Conservation (phyloP, 345 rosid species). For the Eucalyptus melliodora region DNA sequence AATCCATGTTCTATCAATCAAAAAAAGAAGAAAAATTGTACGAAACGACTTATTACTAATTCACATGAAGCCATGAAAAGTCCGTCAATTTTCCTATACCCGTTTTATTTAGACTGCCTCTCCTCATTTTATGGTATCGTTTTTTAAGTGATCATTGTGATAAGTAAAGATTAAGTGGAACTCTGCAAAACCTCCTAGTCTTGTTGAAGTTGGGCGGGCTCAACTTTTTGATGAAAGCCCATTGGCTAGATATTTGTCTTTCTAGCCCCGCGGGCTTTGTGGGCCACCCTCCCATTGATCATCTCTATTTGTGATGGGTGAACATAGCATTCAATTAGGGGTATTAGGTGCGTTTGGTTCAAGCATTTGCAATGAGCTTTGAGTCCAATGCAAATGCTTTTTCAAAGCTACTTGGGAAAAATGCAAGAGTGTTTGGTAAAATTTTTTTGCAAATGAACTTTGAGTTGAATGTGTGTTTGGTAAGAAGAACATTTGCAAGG, state of each 20-base stretch:
- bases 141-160: background rate
- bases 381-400: too few relatives aligned
- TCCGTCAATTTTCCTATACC: background rate
- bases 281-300: background rate
- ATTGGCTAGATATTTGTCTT: background rate
- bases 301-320: background rate
- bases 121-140: background rate
- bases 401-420: too few relatives aligned
- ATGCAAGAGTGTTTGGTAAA: too few relatives aligned
- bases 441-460: too few relatives aligned
- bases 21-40: background rate
- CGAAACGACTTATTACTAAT: background rate
- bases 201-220: background rate
- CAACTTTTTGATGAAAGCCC: background rate
- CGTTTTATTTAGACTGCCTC: background rate
- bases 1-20: accelerated
- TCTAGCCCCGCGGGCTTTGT: background rate
- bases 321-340: too few relatives aligned
- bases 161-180: background rate
- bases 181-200: background rate
- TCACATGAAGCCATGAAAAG: background rate
- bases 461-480: too few relatives aligned
- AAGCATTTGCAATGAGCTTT: too few relatives aligned
- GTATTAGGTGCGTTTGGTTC: too few relatives aligned
- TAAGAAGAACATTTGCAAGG: too few relatives aligned